Evolutionary conservation across 176 grass and related monocot species (phyloP), one percentile per base, ranked within the genome.

Genomic region (Paspalum notatum): DNA sequence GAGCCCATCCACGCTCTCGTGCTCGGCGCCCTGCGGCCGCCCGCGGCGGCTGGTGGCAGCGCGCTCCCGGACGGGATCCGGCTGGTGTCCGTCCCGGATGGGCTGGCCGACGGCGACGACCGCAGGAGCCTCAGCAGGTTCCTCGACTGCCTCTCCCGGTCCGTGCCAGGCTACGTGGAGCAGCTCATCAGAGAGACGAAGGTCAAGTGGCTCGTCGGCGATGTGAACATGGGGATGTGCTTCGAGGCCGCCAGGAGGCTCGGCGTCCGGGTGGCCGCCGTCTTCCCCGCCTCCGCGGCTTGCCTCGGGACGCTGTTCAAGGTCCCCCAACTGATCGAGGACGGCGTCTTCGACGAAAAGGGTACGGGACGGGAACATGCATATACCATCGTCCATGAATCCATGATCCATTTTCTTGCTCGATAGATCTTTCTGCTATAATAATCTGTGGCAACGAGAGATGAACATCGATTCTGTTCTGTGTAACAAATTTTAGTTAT

Each of bases 161-260:
- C 46, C 81, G 68, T 78, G 78, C 79, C 70, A 45, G 62, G 20
- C 0, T 26, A 72, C 72, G 37, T 91, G 10, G 77, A 91, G 59
- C 20, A 9, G 49, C 60, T 88, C 52, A 14, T 91, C 17, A 16
- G 77, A 15, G 9, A 67, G 38, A 37, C 52, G 18, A 55, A 25
- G 86, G 69, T 85, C 61, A 63, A 2, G 11, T 91, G 90, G 80
- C 68, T 96, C 75, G 79, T 96, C 76, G 82, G 63, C 42, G 82
- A 90, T 83, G 45, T 71, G 18, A 83, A 77, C 87, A 88, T 92
- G 90, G 87, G 80, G 17, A 88, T 85, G 85, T 79, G 87, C 46
- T 89, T 96, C 59, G 18, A 27, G n/a, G 77, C 88, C 32, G 76
- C 82, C 12, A 79, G 53, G 69, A 86, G 46, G 78, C 70, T 84